These are phyloP conservation scores for Leishmania guyanensis DNA, from an alignment of 208 protist species.

Conservation along the genomic window DNA sequence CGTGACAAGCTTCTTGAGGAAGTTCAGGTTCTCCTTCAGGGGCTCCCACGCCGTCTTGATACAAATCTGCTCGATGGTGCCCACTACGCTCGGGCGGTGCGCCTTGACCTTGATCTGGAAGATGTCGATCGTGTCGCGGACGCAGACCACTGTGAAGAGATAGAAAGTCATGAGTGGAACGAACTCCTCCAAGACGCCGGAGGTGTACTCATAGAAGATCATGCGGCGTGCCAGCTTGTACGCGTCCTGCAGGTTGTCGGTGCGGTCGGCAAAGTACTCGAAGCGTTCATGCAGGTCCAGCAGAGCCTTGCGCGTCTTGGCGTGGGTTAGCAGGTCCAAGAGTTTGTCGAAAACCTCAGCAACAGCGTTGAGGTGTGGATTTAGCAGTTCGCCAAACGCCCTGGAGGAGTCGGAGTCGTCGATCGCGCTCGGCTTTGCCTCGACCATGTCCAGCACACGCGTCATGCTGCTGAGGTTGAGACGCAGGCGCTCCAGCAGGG, in stretches of 20 bases:
- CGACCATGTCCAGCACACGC: constrained; percentile 83
- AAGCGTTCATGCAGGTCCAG: constrained; percentile 40
- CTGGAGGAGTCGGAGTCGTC: constrained; percentile 74
- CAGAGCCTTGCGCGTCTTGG: constrained; percentile 51
- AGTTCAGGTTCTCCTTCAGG: constrained; percentile 63
- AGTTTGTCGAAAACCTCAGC: constrained; percentile 68
- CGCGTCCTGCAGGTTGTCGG: constrained; percentile 57
- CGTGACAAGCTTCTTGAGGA: constrained; percentile 54
- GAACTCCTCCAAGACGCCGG: constrained; percentile 78
- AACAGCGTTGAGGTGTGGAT: constrained; percentile 59
- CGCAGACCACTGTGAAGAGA: constrained; percentile 85
- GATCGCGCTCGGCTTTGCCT: constrained; percentile 65
- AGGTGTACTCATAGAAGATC: constrained; percentile 84
- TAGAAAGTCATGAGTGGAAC: constrained; percentile 92
- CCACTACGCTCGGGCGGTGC: constrained; percentile 32
- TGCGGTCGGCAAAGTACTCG: constrained; percentile 50
- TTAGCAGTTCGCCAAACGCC: constrained; percentile 64
- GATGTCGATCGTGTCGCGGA: constrained; percentile 72
- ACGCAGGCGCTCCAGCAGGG: constrained; percentile 68
- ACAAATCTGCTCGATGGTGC: constrained; percentile 43
- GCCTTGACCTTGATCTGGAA: constrained; percentile 56
- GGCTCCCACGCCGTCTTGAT: constrained; percentile 48
- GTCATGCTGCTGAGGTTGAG: constrained; percentile 82
- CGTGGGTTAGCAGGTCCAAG: constrained; percentile 50
- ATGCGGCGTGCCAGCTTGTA: constrained; percentile 66